Evolutionary conservation across 192 early-diverging fungal genomes (phyloP).

Genomic region (Gaertneriomyces sp.): DNA sequence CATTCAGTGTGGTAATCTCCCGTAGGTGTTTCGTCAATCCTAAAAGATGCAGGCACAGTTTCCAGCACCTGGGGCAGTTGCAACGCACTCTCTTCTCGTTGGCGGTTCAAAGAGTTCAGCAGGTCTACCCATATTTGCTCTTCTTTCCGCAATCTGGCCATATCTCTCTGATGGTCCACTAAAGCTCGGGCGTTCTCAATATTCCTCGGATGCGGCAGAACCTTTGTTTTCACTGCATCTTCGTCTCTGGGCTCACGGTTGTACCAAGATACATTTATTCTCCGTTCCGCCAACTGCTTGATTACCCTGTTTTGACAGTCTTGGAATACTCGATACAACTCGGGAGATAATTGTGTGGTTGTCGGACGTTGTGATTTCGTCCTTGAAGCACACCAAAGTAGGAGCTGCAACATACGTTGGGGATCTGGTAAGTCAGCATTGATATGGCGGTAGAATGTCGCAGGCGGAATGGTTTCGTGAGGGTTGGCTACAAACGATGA

Average conservation of each 20-base stretch:
- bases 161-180: constrained; percentile 8
- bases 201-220: constrained; percentile 45
- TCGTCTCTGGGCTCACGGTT: constrained; percentile 9
- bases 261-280: constrained; percentile 56
- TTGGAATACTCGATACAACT: constrained; percentile 19
- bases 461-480: constrained; percentile 52
- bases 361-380: not conserved
- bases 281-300: constrained; percentile 24
- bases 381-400: constrained; percentile 63
- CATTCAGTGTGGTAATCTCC: not conserved
- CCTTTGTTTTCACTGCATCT: constrained; percentile 4
- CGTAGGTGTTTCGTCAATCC: not conserved
- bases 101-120: not conserved
- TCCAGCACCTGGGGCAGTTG: not conserved
- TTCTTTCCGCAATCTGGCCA: not conserved
- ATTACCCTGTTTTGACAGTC: constrained; percentile 43
- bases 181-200: constrained; percentile 23
- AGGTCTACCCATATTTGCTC: not conserved
- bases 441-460: constrained; percentile 65
- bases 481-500: constrained; percentile 44
- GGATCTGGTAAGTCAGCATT: constrained; percentile 65
- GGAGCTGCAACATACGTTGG: constrained; percentile 60
- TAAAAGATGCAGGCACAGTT: not conserved
- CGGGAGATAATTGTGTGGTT: not conserved
- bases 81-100: not conserved